Evolutionary conservation across 2,329 filamentous ascomycete genomes (phyloP).

Genomic region (Penicillium sp.): DNA sequence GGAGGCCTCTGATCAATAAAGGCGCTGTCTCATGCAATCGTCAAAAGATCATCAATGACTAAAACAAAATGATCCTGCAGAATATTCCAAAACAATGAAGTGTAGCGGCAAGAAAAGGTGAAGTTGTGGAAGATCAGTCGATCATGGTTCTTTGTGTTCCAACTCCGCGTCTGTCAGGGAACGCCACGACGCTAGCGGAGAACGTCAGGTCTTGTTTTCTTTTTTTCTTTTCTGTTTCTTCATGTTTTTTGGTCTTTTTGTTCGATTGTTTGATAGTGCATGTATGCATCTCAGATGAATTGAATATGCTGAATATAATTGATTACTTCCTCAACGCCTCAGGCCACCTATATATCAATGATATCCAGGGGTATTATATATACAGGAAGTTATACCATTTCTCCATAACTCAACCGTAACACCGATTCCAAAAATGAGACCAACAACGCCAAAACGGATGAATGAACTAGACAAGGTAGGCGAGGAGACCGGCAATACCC

Average conservation of each 20-base stretch:
- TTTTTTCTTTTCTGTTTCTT: not conserved
- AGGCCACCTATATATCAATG: constrained; percentile 16
- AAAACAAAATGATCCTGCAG: not conserved
- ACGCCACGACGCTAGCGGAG: constrained; percentile 6
- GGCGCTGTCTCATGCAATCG: constrained; percentile 4
- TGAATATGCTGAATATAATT: not conserved
- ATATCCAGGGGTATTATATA: constrained; percentile 24
- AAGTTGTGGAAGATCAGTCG: constrained; percentile 3
- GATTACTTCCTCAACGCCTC: constrained; percentile 16
- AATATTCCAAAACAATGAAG: not conserved
- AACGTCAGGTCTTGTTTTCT: not conserved
- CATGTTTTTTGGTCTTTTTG: not conserved
- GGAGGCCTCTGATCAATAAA: constrained; percentile 4
- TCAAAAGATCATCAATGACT: not conserved
- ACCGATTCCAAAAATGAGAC: not conserved
- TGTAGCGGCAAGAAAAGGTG: not conserved
- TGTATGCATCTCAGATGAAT: not conserved
- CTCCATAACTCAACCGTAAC: not conserved
- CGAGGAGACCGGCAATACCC: constrained; percentile 35
- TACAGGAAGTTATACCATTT: constrained; percentile 20
- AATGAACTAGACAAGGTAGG: constrained; percentile 30
- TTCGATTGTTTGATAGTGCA: too few species aligned
- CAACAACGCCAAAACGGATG: not conserved
- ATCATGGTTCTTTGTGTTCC: constrained; percentile 9
- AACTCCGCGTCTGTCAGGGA: constrained; percentile 12